phyloP scores from a whole-genome alignment of 306 rosid genomes.

The Amphicarpaea edgeworthii region DNA sequence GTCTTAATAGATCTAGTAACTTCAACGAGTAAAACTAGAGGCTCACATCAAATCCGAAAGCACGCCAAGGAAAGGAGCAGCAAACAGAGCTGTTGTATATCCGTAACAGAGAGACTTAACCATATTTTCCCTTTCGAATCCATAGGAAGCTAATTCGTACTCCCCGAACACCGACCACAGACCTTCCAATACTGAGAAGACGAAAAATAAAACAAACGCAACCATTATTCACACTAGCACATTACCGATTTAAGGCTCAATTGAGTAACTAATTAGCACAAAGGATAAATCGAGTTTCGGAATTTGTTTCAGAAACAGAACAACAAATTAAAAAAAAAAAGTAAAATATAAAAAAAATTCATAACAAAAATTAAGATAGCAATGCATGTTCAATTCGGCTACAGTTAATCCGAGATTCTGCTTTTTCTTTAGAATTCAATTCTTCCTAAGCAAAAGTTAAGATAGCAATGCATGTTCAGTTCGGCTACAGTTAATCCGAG shows the following conservation, averaged over 20 bases:
- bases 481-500: slow-evolving; percentile 1
- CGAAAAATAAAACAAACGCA: slow-evolving; percentile 13
- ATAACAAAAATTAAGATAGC: background rate
- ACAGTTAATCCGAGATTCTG: background rate
- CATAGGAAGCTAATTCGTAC: slow-evolving; percentile 71
- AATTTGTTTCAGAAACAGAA: slow-evolving; percentile 31
- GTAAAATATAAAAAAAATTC: slow-evolving; percentile 1
- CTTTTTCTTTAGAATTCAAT: background rate
- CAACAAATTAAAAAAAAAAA: background rate
- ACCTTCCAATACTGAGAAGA: slow-evolving; percentile 78
- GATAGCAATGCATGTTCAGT: background rate
- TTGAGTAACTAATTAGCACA: slow-evolving; percentile 15
- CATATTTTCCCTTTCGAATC: slow-evolving; percentile 70
- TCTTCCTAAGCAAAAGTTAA: slow-evolving; percentile 21
- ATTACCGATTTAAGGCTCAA: slow-evolving; percentile 42
- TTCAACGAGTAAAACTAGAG: slow-evolving; percentile 26
- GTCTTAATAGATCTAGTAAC: slow-evolving; percentile 18
- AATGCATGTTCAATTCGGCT: background rate
- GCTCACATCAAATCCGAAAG: slow-evolving; percentile 87
- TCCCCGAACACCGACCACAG: slow-evolving; percentile 83
- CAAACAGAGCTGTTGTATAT: slow-evolving; percentile 69
- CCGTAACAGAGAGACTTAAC: slow-evolving; percentile 68
- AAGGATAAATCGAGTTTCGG: slow-evolving; percentile 2
- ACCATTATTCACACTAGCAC: slow-evolving; percentile 45
- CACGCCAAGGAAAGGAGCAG: slow-evolving; percentile 75